Base-by-base conservation (phyloP, 2,329 filamentous ascomycete species). In the Gyromitra esculenta region DNA sequence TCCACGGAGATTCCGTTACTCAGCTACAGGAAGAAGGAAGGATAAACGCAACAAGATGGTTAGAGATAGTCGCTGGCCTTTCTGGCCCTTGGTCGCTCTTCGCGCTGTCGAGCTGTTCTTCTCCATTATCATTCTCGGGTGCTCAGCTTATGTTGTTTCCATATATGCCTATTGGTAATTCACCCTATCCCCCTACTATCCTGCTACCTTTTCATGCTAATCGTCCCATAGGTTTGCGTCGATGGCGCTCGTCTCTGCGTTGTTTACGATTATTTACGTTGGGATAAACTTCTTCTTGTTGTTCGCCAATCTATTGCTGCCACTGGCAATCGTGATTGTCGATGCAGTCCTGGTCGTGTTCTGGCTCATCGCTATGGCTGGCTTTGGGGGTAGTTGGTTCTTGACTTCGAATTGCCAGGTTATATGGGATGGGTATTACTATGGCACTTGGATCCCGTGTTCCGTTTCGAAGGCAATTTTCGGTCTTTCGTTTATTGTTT, bases 201-300 rank as follows among this genome's bases (percentile, higher is more conserved):
- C 1, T 18, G 59, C 11, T n/a, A 15, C 31, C 15, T 45, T 6
- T 54, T 48, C 13, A 13, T 11, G 50, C 35, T 56, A 73, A 41
- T 57, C 21, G 18, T 57, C 25, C 41, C 9, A 37, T 35, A 81
- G 80, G 80, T 79, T 70, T 37, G 69, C 79, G 11, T 63, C 67
- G 18, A 74, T 81, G 57, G 52, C 50, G 25, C 72, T 81, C 11
- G 78, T 80, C 13, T 78, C 78, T 13, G 70, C 79, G 1, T 86
- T 88, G 86, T 86, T 81, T 83, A 83, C 85, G 82, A 81, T 83
- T 41, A 69, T 80, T 59, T 78, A 79, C 67, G 67, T 77, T 48
- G 75, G 63, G 57, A 69, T 71, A 13, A 78, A 67, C 18, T 70
- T 66, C 62, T 76, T 79, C 62, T 65, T 80, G 8, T 70, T 79